Evolutionary conservation across 164 flowering plant species (phyloP), one percentile per base, ranked within the genome.

Genomic region (Nelumbo lutea): DNA sequence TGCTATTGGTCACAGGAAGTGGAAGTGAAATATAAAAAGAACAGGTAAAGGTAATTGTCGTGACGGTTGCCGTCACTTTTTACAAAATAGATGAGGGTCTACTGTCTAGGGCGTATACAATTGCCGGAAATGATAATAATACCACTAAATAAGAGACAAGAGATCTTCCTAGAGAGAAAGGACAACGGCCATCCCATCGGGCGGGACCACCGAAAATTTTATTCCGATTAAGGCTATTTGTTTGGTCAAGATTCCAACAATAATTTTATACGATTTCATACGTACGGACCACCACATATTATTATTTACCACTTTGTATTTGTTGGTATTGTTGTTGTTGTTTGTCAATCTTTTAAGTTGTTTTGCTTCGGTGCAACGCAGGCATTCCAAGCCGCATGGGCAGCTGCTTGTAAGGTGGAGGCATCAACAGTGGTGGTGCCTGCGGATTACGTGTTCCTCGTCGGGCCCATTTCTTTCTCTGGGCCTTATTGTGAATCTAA

Each of bases 381-480:
- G 98, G 98, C 96, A 64, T 92, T 92, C 68, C 73, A 80, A 75
- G 85, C 84, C 61, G 83, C 96, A 61, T 92, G 98, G 98, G 76
- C 80, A 51, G 86, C 85, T 55, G 89, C 95, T 47, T 92, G 98
- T 69, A 80, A 85, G 63, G 84, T 83, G 44, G 73, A 72, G 66
- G 88, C 81, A 71, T 85, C 96, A 11, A 85, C 84, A 0, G 55
- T 92, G 51, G n/a, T 80, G n/a, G 88, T 88, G 63, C 98, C 96
- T 64, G 74, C 84, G 3, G 85, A 85, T 57, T 85, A 68, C 60
- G 77, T 75, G 2, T 92, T 90, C 71, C 85, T 90, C 1, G 83
- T 92, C 11, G 79, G 82, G 15, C 89, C 96, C 27, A 73, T 90
- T 60, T 74, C 91, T 9, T 92, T 92, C 79, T 81, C 89, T 0